These are phyloP conservation scores for Colletotrichum shisoi DNA, from an alignment of 2,329 filamentous ascomycete genomes.

Conservation along the genomic window DNA sequence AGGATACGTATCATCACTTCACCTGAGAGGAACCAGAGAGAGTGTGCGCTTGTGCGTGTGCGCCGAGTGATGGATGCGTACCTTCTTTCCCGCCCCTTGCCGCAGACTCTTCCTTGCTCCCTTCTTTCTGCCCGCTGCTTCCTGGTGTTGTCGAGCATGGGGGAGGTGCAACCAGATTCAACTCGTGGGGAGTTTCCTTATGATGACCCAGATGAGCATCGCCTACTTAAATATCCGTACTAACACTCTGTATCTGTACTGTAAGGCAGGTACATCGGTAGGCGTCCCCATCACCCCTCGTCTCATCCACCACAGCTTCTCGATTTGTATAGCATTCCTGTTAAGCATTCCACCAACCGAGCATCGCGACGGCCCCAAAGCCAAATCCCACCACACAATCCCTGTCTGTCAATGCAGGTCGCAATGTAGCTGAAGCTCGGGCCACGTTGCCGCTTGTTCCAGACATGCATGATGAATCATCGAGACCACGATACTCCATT, in stretches of 20 bases:
- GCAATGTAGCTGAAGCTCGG: conserved; percentile 20
- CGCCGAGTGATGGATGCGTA: too few species aligned
- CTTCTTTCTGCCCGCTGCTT: too few species aligned
- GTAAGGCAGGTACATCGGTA: too few species aligned
- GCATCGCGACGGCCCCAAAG: conserved; percentile 10
- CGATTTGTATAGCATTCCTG: conserved; percentile 1
- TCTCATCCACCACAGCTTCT: conserved; percentile 4
- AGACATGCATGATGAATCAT: conserved; percentile 37
- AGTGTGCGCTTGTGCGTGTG: too few species aligned
- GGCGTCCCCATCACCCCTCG: neutral
- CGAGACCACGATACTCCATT: conserved; percentile 15
- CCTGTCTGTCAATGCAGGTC: conserved; percentile 33
- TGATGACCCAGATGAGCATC: neutral
- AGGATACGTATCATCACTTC: too few species aligned
- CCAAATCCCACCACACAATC: conserved; percentile 11
- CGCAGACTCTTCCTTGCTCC: too few species aligned
- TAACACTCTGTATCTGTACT: too few species aligned
- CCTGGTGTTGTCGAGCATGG: conserved; percentile 1
- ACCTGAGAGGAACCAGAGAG: too few species aligned
- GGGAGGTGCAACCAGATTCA: neutral
- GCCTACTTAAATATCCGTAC: too few species aligned
- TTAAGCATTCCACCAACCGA: conserved; percentile 7
- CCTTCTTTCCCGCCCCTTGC: too few species aligned
- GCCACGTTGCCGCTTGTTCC: conserved; percentile 5
- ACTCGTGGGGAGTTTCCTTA: neutral